These are phyloP conservation scores for Aristolochia fimbriata DNA, from an alignment of 164 flowering plant genomes.

Conservation along the genomic window DNA sequence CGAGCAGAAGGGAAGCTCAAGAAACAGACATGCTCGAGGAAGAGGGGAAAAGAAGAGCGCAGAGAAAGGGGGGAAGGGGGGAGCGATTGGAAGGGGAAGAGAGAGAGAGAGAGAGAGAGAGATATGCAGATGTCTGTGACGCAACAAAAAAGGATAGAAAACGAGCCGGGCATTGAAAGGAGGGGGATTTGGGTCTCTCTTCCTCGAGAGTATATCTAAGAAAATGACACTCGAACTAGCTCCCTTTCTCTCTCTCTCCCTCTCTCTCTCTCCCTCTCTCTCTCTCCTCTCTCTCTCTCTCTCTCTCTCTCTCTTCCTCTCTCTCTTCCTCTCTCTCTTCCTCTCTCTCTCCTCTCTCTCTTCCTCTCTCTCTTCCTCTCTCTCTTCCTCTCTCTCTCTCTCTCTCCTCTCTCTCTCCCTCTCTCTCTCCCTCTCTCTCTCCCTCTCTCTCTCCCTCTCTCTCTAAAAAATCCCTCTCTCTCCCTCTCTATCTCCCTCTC, in stretches of 20 bases:
- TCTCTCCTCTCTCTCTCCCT: slow-evolving; percentile 9
- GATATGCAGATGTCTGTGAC: slow-evolving; percentile 7
- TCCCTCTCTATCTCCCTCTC: no score
- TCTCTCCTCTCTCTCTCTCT: slow-evolving; percentile 17
- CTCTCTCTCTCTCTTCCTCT: slow-evolving; percentile 17
- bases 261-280: slow-evolving; percentile 18
- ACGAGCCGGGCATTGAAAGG: slow-evolving; percentile 21
- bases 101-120: slow-evolving; percentile 6
- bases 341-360: no score
- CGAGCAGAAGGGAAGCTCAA: slow-evolving; percentile 1
- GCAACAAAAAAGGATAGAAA: slow-evolving; percentile 8
- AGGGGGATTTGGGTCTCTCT: slow-evolving; percentile 22
- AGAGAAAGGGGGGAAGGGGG: slow-evolving; percentile 11
- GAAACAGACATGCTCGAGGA: slow-evolving; percentile 23
- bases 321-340: slow-evolving; percentile 11
- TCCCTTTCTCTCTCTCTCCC: slow-evolving; percentile 20
- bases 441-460: no score
- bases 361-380: no score
- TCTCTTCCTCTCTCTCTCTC: slow-evolving; percentile 20
- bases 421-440: no score
- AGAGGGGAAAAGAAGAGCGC: slow-evolving; percentile 6
- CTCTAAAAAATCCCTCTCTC: no score
- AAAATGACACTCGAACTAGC: slow-evolving; percentile 54
- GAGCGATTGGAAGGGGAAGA: slow-evolving; percentile 4
- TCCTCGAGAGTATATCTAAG: slow-evolving; percentile 52